Evolutionary conservation across 495 filamentous ascomycete genomes (phyloP), one percentile per base, ranked within the genome.

Genomic region (Penicillium cataractarum): DNA sequence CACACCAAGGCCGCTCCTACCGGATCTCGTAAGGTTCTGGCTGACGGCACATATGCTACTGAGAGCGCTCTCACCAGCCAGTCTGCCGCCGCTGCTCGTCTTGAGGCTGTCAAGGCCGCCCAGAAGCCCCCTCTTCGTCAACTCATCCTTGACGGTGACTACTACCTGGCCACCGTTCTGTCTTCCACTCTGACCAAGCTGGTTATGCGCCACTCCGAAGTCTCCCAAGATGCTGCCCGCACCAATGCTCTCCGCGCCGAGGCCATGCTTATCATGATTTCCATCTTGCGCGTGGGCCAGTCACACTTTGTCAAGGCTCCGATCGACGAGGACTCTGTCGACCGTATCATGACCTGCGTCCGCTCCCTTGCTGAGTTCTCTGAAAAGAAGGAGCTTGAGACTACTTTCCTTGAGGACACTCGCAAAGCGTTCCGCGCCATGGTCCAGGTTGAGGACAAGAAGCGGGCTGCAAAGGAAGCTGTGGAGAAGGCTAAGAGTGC

Each of bases 231-330:
- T 66, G 76, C 79, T 27, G 90, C 91, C 32, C 90, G 96, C 21
- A 98, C 93, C 15, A 98, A 98, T 70, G 93, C 94, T 35, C 85
- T 99, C 4, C 89, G 92, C 26, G 95, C 95, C 4, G 96, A 99
- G 77, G 96, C 96, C 31, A 99, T 98, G 96, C 83, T 98, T 46
- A 98, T 98, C 73, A 97, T 99, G 93, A 97, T 98, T 65, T 97
- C 93, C 21, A 95, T 99, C 69, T 91, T 97, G 64, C 92, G 96
- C 62, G 96, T 96, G 61, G 96, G 96, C 13, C 96, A 99, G 77
- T 97, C 93, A 8, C 91, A 95, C 67, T 99, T 99, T 61, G 96
- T 96, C 70, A 97, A 97, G 78, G 90, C 91, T 7, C 91, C 92
- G 3, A 97, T 99, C 61, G 96, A 99, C 68, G 96, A 99, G 73